Evolutionary conservation across 1,284 basidiomycete genomes (phyloP).

Genomic region (Fistulinella cinereoalba): DNA sequence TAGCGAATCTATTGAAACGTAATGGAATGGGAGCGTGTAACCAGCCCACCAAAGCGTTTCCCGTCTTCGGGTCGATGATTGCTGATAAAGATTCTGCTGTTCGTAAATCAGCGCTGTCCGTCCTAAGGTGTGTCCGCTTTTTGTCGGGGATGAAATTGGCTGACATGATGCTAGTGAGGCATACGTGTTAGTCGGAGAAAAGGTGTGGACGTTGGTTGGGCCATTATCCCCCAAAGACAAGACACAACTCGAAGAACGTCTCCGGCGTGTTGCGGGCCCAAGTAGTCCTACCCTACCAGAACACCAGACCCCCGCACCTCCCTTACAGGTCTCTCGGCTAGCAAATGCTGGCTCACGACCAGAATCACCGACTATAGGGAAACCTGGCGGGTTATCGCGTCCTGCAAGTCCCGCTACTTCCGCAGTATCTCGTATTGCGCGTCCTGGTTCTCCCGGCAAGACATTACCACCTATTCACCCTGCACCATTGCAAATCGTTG

Average conservation of each 20-base stretch:
- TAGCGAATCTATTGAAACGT: conserved; percentile 74
- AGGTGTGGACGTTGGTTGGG: conserved; percentile 80
- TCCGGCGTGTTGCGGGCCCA: conserved; percentile 76
- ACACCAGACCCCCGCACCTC: conserved; percentile 31
- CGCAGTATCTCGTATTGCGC: conserved; percentile 51
- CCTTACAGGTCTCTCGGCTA: conserved; percentile 52
- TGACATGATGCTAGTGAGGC: conserved; percentile 56
- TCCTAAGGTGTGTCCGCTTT: conserved; percentile 55
- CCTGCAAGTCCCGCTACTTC: conserved; percentile 62
- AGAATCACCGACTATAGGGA: conserved; percentile 52
- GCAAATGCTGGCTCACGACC: conserved; percentile 48
- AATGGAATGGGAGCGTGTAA: conserved; percentile 83
- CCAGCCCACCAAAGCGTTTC: conserved; percentile 74
- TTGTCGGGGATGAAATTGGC: conserved; percentile 2
- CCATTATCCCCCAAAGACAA: conserved; percentile 81
- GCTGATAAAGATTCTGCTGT: conserved; percentile 87
- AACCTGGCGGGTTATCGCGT: conserved; percentile 47
- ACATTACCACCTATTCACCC: conserved; percentile 54
- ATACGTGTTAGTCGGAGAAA: conserved; percentile 83
- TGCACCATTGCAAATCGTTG: conserved; percentile 31
- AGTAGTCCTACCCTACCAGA: conserved; percentile 51
- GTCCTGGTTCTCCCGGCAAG: conserved; percentile 60
- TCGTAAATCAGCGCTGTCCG: conserved; percentile 77
- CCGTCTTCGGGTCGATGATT: conserved; percentile 76
- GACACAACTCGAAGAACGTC: conserved; percentile 86